Conservation (phyloP, 345 rosid genomes). For the Bruguiera gymnorhiza region DNA sequence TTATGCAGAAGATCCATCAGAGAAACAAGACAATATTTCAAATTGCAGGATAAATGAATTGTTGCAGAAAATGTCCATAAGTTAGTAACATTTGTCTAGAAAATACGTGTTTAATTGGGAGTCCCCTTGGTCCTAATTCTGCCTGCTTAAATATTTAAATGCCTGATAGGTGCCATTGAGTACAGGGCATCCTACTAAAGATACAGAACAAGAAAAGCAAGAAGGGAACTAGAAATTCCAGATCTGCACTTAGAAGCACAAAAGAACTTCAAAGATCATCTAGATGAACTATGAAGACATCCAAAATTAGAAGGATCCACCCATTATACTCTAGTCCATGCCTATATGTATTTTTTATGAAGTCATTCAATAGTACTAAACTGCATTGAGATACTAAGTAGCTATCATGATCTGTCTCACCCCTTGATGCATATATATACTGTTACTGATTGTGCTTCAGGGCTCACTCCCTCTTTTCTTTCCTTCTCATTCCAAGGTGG, state of each 20-base stretch:
- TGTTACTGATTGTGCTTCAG: no score
- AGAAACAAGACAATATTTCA: constrained; percentile 12
- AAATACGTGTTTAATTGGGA: background rate
- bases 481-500: no score
- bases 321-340: constrained; percentile 41
- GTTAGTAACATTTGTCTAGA: background rate
- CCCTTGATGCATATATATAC: no score
- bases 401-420: no score
- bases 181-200: background rate
- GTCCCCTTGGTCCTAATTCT: background rate
- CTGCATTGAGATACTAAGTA: no score
- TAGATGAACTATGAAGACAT: constrained; percentile 48
- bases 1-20: constrained; percentile 13
- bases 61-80: background rate
- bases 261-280: background rate
- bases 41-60: constrained; percentile 7
- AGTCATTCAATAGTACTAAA: no score
- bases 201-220: background rate
- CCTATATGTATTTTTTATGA: background rate
- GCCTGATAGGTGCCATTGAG: background rate
- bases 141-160: background rate
- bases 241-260: background rate
- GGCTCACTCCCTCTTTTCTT: no score
- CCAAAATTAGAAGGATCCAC: constrained; percentile 61
- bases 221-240: background rate